A percentile compares a stretch with the other conserved stretches of the same genome.
phyloP scores from a whole-genome alignment of 306 rosid species.

The Sicyos baderoa region DNA sequence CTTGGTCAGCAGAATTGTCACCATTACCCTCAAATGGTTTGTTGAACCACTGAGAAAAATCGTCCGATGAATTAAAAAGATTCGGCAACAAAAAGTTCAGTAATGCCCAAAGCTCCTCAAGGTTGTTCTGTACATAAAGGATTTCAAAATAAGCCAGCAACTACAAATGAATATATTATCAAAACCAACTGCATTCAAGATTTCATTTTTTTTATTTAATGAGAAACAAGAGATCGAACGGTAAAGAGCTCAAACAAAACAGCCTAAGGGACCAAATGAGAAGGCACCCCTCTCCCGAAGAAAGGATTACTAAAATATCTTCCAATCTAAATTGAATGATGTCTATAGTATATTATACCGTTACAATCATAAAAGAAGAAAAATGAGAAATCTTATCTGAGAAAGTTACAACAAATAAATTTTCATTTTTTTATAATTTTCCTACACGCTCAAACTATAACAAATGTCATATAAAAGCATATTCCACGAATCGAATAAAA shows the following conservation, averaged over 20 bases:
- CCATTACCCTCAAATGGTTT: conserved; percentile 92
- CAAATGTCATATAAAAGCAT: conserved; percentile 14
- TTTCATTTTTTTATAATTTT: too few species aligned
- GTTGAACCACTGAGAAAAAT: conserved; percentile 99
- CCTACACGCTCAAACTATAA: conserved; percentile 1
- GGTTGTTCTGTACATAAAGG: conserved; percentile 69
- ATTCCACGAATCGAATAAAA: neutral
- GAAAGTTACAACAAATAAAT: too few species aligned
- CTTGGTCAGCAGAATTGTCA: conserved; percentile 87
- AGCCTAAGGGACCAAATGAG: neutral
- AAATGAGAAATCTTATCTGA: too few species aligned
- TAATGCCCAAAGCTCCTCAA: conserved; percentile 96
- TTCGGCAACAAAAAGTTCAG: conserved; percentile 96
- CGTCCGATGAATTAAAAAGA: conserved; percentile 91
- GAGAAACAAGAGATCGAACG: neutral
- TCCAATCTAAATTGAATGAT: too few species aligned
- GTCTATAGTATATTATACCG: too few species aligned
- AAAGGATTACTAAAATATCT: neutral
- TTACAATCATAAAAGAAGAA: too few species aligned
- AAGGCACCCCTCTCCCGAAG: neutral
- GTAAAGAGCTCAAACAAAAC: neutral
- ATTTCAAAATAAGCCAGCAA: conserved; percentile 23
- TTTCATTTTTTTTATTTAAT: too few species aligned
- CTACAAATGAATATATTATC: conserved; percentile 9
- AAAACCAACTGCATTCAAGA: conserved; percentile 5